Evolutionary conservation across 495 filamentous ascomycete species (phyloP).

Genomic region (Aspergillus leporis): DNA sequence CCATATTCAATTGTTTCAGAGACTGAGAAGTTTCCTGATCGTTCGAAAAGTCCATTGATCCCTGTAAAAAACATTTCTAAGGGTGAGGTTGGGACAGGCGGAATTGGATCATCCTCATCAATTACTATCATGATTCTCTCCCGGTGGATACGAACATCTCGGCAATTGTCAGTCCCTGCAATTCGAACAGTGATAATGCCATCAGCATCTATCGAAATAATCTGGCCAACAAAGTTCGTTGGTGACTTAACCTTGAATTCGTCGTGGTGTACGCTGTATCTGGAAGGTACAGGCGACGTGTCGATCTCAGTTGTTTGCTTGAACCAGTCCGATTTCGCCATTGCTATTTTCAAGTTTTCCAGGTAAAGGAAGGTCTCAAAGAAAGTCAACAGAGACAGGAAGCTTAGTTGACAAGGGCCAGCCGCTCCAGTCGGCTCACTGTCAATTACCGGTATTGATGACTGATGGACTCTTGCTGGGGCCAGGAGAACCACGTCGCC

Average conservation of each 20-base stretch:
- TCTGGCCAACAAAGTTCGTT: slow-evolving; percentile 55
- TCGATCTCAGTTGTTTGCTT: slow-evolving; percentile 20
- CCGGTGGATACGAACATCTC: slow-evolving; percentile 47
- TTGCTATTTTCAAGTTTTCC: slow-evolving; percentile 15
- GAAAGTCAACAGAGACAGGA: slow-evolving; percentile 14
- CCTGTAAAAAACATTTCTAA: not conserved
- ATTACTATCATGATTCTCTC: slow-evolving; percentile 48
- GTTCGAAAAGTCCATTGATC: not conserved
- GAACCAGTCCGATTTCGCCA: slow-evolving; percentile 25
- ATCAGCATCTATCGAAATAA: slow-evolving; percentile 54
- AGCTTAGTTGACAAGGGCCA: slow-evolving; percentile 18
- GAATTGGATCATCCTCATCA: slow-evolving; percentile 26
- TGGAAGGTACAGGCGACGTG: slow-evolving; percentile 15
- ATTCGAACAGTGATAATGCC: slow-evolving; percentile 56
- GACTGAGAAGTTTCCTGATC: not conserved
- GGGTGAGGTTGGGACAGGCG: not conserved
- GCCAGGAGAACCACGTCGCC: slow-evolving; percentile 54
- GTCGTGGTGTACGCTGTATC: slow-evolving; percentile 18
- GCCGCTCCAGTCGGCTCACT: not conserved
- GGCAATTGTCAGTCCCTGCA: slow-evolving; percentile 43
- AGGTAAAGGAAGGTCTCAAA: slow-evolving; percentile 15
- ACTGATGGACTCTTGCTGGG: slow-evolving; percentile 27
- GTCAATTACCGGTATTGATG: slow-evolving; percentile 8
- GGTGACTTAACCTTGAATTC: slow-evolving; percentile 12
- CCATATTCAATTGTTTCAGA: slow-evolving; percentile 36